These are phyloP conservation scores for Colletotrichum sp. DNA, from an alignment of 2,329 filamentous ascomycete species.

Conservation along the genomic window DNA sequence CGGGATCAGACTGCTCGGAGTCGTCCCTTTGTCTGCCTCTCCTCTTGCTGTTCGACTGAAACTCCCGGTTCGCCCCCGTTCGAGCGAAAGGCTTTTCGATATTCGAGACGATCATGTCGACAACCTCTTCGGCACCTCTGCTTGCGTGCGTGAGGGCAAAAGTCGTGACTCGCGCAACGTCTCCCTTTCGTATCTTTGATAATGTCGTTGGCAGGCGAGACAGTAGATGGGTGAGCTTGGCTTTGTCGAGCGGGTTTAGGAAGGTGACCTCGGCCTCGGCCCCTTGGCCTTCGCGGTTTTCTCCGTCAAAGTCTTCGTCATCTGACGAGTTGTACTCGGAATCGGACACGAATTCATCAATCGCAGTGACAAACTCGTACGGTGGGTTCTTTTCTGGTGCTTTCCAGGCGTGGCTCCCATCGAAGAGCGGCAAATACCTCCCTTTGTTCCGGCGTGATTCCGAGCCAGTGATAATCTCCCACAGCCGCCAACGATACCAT, in stretches of 20 bases:
- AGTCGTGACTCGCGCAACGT: conserved; percentile 83
- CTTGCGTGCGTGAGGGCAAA: conserved; percentile 91
- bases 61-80: conserved; percentile 66
- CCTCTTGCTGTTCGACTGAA: background rate
- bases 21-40: conserved; percentile 37
- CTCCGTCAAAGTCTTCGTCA: conserved; percentile 75
- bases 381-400: conserved; percentile 74
- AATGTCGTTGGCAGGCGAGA: conserved; percentile 79
- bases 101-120: conserved; percentile 86
- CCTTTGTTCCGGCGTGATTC: conserved; percentile 49
- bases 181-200: conserved; percentile 78
- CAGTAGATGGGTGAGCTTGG: conserved; percentile 84
- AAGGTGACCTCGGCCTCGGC: conserved; percentile 63
- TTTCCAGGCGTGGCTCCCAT: conserved; percentile 79
- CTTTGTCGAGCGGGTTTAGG: conserved; percentile 82
- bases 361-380: conserved; percentile 78
- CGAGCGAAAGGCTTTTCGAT: conserved; percentile 77
- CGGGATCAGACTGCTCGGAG: conserved; percentile 39
- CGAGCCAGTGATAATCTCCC: conserved; percentile 80
- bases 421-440: conserved; percentile 72
- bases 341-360: conserved; percentile 84
- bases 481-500: conserved; percentile 93
- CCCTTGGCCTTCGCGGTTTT: conserved; percentile 54
- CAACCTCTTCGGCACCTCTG: conserved; percentile 85
- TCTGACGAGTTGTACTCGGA: conserved; percentile 87